Conservation (phyloP, 805 yeast genomes). For the Lipomyces spencermartinsiae region DNA sequence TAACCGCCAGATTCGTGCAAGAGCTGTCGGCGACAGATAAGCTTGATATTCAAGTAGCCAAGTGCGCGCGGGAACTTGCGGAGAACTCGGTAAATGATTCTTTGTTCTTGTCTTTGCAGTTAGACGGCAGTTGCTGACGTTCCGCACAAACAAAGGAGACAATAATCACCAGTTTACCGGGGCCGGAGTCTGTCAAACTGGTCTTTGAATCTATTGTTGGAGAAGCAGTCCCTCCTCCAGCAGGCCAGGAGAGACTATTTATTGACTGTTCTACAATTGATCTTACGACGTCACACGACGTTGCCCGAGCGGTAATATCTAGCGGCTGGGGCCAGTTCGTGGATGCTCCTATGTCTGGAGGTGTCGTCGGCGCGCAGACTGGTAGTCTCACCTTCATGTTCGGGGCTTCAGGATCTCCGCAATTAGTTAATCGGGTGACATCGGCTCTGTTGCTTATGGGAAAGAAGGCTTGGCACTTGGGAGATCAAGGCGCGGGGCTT, state of each 20-base stretch:
- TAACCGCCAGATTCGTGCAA: constrained; percentile 5
- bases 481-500: constrained; percentile 8
- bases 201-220: constrained; percentile 2
- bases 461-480: constrained; percentile 10
- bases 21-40: neutral
- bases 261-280: constrained; percentile 11
- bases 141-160: constrained; percentile 3
- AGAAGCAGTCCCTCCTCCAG: neutral
- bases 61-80: constrained; percentile 6
- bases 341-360: constrained; percentile 10
- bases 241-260: neutral
- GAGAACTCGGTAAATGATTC: neutral
- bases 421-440: constrained; percentile 5
- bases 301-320: neutral
- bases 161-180: constrained; percentile 6
- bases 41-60: constrained; percentile 6
- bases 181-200: constrained; percentile 5
- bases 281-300: constrained; percentile 6
- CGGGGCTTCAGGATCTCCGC: constrained; percentile 8
- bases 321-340: constrained; percentile 9
- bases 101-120: neutral
- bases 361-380: constrained; percentile 9
- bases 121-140: neutral
- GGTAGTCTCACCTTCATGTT: constrained; percentile 8
- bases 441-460: constrained; percentile 9